Conservation (phyloP, 345 rosid genomes). For the Toxicodendron radicans region DNA sequence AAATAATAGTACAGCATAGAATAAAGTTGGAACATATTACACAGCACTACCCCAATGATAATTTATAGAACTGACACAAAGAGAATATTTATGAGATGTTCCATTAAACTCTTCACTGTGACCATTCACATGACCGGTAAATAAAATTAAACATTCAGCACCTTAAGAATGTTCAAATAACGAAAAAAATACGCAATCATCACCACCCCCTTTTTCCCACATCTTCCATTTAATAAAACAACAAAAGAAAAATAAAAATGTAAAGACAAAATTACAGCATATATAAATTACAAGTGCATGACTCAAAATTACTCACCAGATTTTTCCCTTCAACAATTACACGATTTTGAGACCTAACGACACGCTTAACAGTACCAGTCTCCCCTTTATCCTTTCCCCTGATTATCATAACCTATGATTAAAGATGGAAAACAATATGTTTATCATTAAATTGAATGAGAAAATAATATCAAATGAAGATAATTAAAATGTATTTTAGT, state of each 20-base stretch:
- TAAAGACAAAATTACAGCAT: not conserved
- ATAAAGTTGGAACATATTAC: too few species aligned
- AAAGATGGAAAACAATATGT: not conserved
- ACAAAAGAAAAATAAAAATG: not conserved
- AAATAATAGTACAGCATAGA: too few species aligned
- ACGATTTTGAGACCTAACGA: conserved; percentile 59
- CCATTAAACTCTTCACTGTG: too few species aligned
- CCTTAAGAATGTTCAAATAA: too few species aligned
- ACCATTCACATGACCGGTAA: too few species aligned
- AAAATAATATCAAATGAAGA: not conserved
- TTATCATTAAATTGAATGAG: too few species aligned
- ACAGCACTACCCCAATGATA: too few species aligned
- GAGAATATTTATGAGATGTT: too few species aligned
- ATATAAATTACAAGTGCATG: not conserved
- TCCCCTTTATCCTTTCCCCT: conserved; percentile 68
- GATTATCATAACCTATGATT: conserved; percentile 51
- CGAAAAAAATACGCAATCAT: too few species aligned
- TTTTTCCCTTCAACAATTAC: conserved; percentile 65
- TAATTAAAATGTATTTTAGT: not conserved
- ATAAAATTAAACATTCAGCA: too few species aligned
- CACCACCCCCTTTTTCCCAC: too few species aligned
- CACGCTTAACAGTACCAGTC: conserved; percentile 48
- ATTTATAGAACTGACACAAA: too few species aligned
- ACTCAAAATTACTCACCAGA: conserved; percentile 46
- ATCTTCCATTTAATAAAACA: not conserved